A percentile compares a stretch with the other conserved stretches of the same genome.
Conservation (phyloP, 352 stramenopile species). For the Phytophthora pinifolia region DNA sequence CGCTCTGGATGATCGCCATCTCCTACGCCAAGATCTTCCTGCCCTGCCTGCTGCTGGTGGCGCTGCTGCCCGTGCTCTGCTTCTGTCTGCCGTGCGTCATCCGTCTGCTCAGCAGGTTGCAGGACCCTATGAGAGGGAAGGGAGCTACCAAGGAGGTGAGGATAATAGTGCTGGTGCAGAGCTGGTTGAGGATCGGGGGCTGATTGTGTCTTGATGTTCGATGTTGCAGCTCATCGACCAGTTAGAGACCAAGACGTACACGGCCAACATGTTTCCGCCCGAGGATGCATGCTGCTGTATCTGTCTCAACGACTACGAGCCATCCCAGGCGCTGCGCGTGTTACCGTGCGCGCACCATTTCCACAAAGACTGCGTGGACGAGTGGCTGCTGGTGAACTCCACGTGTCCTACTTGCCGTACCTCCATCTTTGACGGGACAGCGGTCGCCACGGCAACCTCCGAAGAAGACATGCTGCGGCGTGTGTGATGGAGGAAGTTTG, state of each 20-base stretch:
- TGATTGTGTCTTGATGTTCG: slow-evolving; percentile 4
- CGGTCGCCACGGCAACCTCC: slow-evolving; percentile 30
- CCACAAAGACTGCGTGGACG: slow-evolving; percentile 90
- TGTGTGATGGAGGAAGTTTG: slow-evolving; percentile 30
- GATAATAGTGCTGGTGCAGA: neutral
- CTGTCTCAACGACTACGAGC: slow-evolving; percentile 89
- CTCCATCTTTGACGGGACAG: slow-evolving; percentile 59
- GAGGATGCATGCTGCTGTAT: slow-evolving; percentile 92
- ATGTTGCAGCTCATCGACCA: slow-evolving; percentile 61
- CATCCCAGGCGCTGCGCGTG: slow-evolving; percentile 89
- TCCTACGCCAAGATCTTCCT: slow-evolving; percentile 93
- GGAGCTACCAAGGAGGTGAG: slow-evolving; percentile 77
- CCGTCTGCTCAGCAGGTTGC: slow-evolving; percentile 86
- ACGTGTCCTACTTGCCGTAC: slow-evolving; percentile 88
- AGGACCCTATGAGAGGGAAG: slow-evolving; percentile 88
- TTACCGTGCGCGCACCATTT: slow-evolving; percentile 97
- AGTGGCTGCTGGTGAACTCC: slow-evolving; percentile 88
- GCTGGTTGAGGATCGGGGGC: neutral
- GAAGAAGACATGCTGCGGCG: slow-evolving; percentile 67
- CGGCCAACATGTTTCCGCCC: slow-evolving; percentile 57
- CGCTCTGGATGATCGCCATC: slow-evolving; percentile 92
- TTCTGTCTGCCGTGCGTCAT: slow-evolving; percentile 94
- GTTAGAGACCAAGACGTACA: slow-evolving; percentile 62
- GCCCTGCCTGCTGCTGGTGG: slow-evolving; percentile 88
- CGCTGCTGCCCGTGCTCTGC: slow-evolving; percentile 91